Percentiles rank a stretch among this genome's conserved stretches.
Conservation (phyloP, 345 rosid genomes). For the Dipteronia dyeriana region DNA sequence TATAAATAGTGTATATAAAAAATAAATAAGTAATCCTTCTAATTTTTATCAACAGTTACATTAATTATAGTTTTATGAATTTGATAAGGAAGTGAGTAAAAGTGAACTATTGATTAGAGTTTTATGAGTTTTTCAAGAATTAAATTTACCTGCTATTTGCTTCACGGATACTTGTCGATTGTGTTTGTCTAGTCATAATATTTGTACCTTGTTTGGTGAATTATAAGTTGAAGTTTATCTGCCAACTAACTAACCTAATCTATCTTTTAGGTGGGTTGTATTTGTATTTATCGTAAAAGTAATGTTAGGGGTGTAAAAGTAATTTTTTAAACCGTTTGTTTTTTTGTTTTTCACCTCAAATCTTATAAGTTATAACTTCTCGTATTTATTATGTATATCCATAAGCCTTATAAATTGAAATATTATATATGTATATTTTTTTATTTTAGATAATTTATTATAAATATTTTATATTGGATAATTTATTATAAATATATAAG, state of each 20-base stretch:
- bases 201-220: slow-evolving; percentile 13
- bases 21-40: neutral
- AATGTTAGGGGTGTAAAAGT: too few relatives aligned
- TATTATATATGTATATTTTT: too few relatives aligned
- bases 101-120: neutral
- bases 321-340: too few relatives aligned
- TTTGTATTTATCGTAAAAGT: neutral
- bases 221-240: slow-evolving; percentile 21
- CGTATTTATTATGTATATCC: too few relatives aligned
- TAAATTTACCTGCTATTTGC: neutral
- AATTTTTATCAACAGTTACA: neutral
- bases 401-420: too few relatives aligned
- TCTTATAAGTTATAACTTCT: too few relatives aligned
- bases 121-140: neutral
- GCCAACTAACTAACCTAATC: slow-evolving; percentile 26
- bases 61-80: neutral
- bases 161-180: slow-evolving; percentile 31
- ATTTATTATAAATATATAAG: too few relatives aligned
- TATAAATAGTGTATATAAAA: too few relatives aligned
- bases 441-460: too few relatives aligned
- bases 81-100: too few relatives aligned
- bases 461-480: too few relatives aligned
- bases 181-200: neutral
- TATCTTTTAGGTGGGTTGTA: neutral
- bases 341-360: too few relatives aligned